phyloP scores from a whole-genome alignment of 1,139 yeast genomes.

The Yamadazyma pseudoaaseri region DNA sequence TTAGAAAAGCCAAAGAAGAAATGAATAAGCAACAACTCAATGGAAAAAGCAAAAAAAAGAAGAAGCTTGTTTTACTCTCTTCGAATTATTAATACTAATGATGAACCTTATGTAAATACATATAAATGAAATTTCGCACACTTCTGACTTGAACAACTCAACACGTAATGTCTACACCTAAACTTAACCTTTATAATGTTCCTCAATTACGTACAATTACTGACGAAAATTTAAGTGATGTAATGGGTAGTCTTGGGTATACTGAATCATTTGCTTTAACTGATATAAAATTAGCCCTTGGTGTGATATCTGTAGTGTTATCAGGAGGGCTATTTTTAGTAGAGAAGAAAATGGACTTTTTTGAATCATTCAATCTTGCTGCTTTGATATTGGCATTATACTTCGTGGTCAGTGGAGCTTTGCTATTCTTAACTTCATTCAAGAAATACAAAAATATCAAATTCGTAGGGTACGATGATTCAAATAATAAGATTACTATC shows the following conservation, averaged over 20 bases:
- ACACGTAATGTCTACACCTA: constrained; percentile 5
- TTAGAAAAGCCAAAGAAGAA: constrained; percentile 49
- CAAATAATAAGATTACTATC: constrained; percentile 34
- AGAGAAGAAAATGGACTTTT: constrained; percentile 60
- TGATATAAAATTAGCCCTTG: constrained; percentile 68
- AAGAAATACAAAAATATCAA: constrained; percentile 51
- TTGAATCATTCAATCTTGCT: constrained; percentile 33
- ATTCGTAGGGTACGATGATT: constrained; percentile 53
- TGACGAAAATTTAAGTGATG: constrained; percentile 47
- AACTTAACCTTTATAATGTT: constrained; percentile 16
- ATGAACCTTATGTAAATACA: background rate
- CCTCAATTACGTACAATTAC: constrained; percentile 47
- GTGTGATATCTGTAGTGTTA: constrained; percentile 61
- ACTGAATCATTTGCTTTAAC: constrained; percentile 54
- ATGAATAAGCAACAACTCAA: constrained; percentile 31
- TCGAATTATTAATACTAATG: constrained; percentile 1
- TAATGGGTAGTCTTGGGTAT: constrained; percentile 59
- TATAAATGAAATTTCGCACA: background rate
- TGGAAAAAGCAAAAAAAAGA: constrained; percentile 33
- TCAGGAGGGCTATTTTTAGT: constrained; percentile 65
- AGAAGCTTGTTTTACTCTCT: constrained; percentile 21
- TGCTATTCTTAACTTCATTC: constrained; percentile 43
- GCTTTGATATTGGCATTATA: constrained; percentile 50
- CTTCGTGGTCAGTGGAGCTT: constrained; percentile 46
- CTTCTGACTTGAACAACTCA: background rate